Evolutionary conservation across 352 stramenopile species (phyloP).

Genomic region (Phytophthora gonapodyides): DNA sequence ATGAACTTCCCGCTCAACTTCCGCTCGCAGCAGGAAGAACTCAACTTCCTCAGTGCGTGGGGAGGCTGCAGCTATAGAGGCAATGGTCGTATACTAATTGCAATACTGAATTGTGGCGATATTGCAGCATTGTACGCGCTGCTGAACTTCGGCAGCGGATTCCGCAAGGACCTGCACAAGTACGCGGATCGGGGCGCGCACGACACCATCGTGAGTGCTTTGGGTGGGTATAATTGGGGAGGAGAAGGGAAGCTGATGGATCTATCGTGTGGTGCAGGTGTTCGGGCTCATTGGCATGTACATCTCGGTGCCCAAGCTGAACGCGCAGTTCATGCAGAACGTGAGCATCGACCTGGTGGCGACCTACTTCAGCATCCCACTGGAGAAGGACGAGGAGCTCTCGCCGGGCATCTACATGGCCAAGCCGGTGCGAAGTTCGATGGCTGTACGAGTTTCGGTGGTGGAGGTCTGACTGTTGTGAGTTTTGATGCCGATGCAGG

Average conservation of each 20-base stretch:
- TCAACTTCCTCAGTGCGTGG: constrained; percentile 76
- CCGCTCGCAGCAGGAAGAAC: constrained; percentile 66
- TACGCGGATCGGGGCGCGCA: constrained; percentile 66
- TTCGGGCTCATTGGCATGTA: constrained; percentile 88
- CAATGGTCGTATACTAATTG: neutral
- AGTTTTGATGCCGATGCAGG: constrained; percentile 34
- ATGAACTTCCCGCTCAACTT: constrained; percentile 82
- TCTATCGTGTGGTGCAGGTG: constrained; percentile 39
- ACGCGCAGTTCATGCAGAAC: constrained; percentile 58
- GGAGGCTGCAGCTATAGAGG: neutral
- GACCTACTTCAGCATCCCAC: constrained; percentile 73
- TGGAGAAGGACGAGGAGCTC: constrained; percentile 75
- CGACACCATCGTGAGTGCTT: constrained; percentile 69
- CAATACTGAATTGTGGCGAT: too few relatives aligned
- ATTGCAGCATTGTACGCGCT: constrained; percentile 39
- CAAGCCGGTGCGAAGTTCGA: constrained; percentile 54
- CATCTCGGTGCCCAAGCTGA: constrained; percentile 75
- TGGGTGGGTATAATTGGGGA: neutral
- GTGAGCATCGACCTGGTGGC: constrained; percentile 71
- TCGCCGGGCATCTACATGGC: constrained; percentile 81
- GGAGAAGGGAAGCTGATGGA: neutral
- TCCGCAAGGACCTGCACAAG: constrained; percentile 78
- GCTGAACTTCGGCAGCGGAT: constrained; percentile 84
- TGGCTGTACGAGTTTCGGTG: neutral
- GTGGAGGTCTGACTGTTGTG: constrained; percentile 3